These are phyloP conservation scores for Coemansia sp. DNA, from an alignment of 192 early-diverging fungal genomes.

Conservation along the genomic window DNA sequence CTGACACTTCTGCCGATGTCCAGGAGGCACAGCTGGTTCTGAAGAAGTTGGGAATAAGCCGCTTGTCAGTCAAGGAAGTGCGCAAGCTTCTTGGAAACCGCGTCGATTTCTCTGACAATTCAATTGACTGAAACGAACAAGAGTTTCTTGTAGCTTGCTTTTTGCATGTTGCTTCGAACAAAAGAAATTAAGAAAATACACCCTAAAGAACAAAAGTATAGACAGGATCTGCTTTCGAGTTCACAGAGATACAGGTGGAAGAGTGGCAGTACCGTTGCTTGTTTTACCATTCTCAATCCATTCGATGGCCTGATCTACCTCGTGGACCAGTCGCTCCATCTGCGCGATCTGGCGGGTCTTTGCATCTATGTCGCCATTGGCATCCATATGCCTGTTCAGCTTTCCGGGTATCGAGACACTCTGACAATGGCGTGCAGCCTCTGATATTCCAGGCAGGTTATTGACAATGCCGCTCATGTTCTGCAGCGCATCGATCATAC, in stretches of 20 bases:
- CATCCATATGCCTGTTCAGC: not conserved
- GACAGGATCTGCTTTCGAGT: not conserved
- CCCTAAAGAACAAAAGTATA: not conserved
- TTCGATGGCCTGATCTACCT: conserved; percentile 31
- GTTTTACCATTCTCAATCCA: conserved; percentile 11
- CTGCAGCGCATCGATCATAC: conserved; percentile 35
- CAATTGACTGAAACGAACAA: not conserved
- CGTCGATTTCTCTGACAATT: conserved; percentile 21
- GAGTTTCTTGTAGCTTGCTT: not conserved
- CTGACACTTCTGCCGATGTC: conserved; percentile 16
- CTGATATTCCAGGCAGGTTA: conserved; percentile 24
- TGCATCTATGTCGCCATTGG: not conserved
- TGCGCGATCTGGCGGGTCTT: conserved; percentile 29
- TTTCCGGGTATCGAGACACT: not conserved
- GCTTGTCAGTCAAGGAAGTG: conserved; percentile 27
- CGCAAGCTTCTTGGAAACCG: conserved; percentile 30
- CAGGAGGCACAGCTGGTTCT: conserved; percentile 28
- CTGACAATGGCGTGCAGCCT: conserved; percentile 27
- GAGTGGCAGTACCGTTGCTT: not conserved
- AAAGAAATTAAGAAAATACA: not conserved
- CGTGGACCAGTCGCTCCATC: conserved; percentile 40
- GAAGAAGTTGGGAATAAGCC: conserved; percentile 34
- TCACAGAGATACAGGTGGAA: not conserved
- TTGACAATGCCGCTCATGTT: conserved; percentile 33
- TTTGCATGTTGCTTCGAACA: no score